Evolutionary conservation across 2,329 filamentous ascomycete genomes (phyloP).

Genomic region (Zymoseptoria crescenta): DNA sequence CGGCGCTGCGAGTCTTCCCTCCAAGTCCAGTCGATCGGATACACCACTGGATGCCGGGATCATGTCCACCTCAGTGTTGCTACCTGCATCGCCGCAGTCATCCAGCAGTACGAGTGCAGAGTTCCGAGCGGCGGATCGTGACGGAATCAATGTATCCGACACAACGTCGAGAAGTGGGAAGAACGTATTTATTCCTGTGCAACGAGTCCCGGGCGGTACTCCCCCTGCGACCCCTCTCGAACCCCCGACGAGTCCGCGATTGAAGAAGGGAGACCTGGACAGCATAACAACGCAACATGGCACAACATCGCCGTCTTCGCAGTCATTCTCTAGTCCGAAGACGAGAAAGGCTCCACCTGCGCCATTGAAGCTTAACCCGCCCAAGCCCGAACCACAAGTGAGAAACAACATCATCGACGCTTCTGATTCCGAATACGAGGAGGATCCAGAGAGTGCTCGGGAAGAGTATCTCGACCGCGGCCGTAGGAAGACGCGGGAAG

Average conservation of each 20-base stretch:
- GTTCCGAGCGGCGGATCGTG: neutral
- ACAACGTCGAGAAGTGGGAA: neutral
- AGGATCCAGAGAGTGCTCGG: constrained; percentile 48
- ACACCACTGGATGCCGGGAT: constrained; percentile 23
- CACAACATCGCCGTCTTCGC: constrained; percentile 12
- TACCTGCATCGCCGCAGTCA: constrained; percentile 18
- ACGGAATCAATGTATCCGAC: neutral
- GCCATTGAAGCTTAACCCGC: constrained; percentile 58
- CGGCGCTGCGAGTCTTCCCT: constrained; percentile 15
- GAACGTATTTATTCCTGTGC: neutral
- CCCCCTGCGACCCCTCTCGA: constrained; percentile 19
- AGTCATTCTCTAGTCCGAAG: constrained; percentile 18
- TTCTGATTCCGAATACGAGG: constrained; percentile 76
- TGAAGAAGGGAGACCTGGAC: constrained; percentile 6
- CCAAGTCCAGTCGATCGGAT: constrained; percentile 21
- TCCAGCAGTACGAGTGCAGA: constrained; percentile 11
- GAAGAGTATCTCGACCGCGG: constrained; percentile 47
- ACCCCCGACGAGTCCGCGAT: constrained; percentile 8
- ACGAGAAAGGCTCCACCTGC: constrained; percentile 75
- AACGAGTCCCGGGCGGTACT: constrained; percentile 10
- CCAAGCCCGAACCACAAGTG: constrained; percentile 10
- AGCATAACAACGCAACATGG: constrained; percentile 10
- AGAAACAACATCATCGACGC: constrained; percentile 45
- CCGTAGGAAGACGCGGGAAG: constrained; percentile 74
- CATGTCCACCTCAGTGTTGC: constrained; percentile 9